A percentile compares a stretch with the other conserved stretches of the same genome.
Evolutionary conservation across 129 eudicot genomes (phyloP).

Genomic region (Saposhnikovia divaricata): DNA sequence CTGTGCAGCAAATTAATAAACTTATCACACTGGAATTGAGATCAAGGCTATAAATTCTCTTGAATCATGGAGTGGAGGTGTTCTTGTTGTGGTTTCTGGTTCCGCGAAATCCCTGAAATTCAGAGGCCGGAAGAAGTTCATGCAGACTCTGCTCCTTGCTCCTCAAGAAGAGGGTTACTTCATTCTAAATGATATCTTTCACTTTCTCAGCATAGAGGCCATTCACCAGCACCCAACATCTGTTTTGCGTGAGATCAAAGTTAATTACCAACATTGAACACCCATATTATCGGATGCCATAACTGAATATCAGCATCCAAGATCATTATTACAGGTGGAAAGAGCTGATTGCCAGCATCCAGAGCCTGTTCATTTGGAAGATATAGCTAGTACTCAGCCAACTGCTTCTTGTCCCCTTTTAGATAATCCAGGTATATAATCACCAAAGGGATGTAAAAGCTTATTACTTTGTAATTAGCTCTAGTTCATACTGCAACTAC

Average conservation of each 20-base stretch:
- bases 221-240: conserved; percentile 35
- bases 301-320: conserved; percentile 27
- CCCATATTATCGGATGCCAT: conserved; percentile 18
- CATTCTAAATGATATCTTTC: conserved; percentile 79
- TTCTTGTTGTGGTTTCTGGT: conserved; percentile 78
- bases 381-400: conserved; percentile 36
- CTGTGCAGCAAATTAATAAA: conserved; percentile 68
- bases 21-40: conserved; percentile 61
- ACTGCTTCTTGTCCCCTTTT: not conserved
- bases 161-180: conserved; percentile 86
- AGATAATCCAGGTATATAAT: conserved; percentile 17
- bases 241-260: conserved; percentile 17
- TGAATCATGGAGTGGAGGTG: conserved; percentile 69
- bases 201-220: conserved; percentile 35
- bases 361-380: conserved; percentile 22
- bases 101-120: conserved; percentile 44
- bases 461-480: not conserved
- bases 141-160: conserved; percentile 84
- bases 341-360: conserved; percentile 30
- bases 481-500: not conserved
- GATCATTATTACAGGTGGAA: conserved; percentile 17
- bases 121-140: conserved; percentile 66
- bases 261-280: conserved; percentile 35
- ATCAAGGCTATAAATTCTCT: conserved; percentile 78
- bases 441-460: conserved; percentile 3